Evolutionary conservation across 225 moss, liverwort and hornwort species (phyloP).

Genomic region (Marchantia polymorpha): DNA sequence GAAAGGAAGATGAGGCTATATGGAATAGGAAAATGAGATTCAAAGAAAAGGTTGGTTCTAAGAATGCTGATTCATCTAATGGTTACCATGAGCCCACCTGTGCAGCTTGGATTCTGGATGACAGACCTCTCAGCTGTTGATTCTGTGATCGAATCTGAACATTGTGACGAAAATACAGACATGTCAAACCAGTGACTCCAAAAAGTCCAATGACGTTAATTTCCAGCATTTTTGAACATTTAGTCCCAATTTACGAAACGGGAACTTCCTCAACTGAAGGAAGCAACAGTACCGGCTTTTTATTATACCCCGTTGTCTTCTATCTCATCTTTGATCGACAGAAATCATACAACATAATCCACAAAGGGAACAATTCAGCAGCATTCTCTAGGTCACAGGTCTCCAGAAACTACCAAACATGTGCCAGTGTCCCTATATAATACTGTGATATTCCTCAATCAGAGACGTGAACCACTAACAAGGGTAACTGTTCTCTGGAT

Average conservation of each 20-base stretch:
- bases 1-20: too few relatives aligned
- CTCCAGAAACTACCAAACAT: not conserved
- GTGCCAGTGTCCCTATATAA: not conserved
- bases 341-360: not conserved
- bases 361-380: not conserved
- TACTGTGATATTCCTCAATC: not conserved
- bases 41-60: too few relatives aligned
- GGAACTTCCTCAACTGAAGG: not conserved
- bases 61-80: not conserved
- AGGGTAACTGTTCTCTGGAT: not conserved
- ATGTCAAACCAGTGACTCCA: not conserved
- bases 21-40: too few relatives aligned
- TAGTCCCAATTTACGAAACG: not conserved
- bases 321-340: not conserved
- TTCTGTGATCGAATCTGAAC: conserved; percentile 68
- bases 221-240: not conserved
- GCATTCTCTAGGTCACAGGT: not conserved
- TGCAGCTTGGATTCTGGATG: conserved; percentile 61
- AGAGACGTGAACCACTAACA: not conserved
- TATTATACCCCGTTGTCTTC: too few relatives aligned
- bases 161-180: not conserved
- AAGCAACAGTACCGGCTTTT: not conserved
- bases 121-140: conserved; percentile 57
- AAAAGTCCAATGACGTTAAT: not conserved
- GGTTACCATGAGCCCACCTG: conserved; percentile 28